Base-by-base conservation (phyloP, 2,329 filamentous ascomycete genomes). In the Capronia americana region DNA sequence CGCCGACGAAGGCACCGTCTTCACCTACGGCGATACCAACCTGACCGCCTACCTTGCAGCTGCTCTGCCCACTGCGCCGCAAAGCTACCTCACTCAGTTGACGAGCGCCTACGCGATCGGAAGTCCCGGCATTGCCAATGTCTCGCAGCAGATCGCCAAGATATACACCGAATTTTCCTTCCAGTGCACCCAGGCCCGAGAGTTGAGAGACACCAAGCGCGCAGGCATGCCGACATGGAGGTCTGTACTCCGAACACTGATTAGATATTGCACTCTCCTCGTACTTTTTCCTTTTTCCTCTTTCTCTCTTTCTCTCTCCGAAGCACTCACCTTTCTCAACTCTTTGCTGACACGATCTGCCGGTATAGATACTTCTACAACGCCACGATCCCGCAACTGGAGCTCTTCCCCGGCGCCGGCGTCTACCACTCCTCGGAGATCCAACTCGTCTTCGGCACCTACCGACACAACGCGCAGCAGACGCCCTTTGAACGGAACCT, bases 1-100 rank as follows among this genome's bases (percentile, higher is more conserved):
- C 7, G 70, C 84, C 32, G 77, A 79, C n/a, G 77, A 83, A 73
- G 81, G 81, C 7, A 63, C 53, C 1, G 12, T 65, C 23, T 67
- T 67, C 50, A 63, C 54, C 30, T 14, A 53, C 8, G 63, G 51
- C 3, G 58, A 24, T n/a, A 61, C 61, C 34, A 44, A 61, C 3
- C 7, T 61, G 10, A 41, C 64, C 4, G 30, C 6, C 7, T 64
- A 55, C 38, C 54, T 69, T 0, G 11, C 26, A 11, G 26, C 30
- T 5, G 8, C 46, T 2, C 24, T 69, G 11, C 61, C 61, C 12
- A 59, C 56, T 12, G 53, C 57, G 26, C 53, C 67, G 5, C 12
- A 14, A 17, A 46, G 48, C 6, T 50, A 61, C 10, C 30, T 69
- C 44, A 17, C 53, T n/a, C 12, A 14, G 20, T 48, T 69, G n/a